phyloP scores from a whole-genome alignment of 2,329 filamentous ascomycete species.

The Lecanoromycetidae sp. region DNA sequence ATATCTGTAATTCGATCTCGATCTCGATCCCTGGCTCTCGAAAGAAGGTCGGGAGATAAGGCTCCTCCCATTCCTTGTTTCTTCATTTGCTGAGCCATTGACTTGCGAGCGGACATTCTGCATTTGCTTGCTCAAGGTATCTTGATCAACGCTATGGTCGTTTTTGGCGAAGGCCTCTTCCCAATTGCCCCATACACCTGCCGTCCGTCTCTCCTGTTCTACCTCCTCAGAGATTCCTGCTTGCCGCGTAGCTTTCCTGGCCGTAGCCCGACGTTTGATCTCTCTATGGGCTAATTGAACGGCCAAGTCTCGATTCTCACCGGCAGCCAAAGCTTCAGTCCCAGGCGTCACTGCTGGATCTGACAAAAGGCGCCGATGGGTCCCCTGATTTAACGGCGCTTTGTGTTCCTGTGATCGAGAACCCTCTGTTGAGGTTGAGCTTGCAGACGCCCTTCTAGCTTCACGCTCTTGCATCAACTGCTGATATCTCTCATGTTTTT shows the following conservation, averaged over 20 bases:
- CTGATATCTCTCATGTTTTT: slow-evolving; percentile 42
- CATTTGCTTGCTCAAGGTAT: slow-evolving; percentile 38
- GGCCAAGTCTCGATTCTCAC: slow-evolving; percentile 61
- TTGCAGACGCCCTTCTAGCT: slow-evolving; percentile 6
- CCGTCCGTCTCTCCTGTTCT: slow-evolving; percentile 43
- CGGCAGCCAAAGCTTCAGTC: slow-evolving; percentile 53
- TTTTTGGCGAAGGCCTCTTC: slow-evolving; percentile 33
- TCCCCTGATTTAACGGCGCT: slow-evolving; percentile 10
- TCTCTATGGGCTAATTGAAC: slow-evolving; percentile 65
- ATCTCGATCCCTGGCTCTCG: slow-evolving; percentile 21
- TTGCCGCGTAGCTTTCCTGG: slow-evolving; percentile 44
- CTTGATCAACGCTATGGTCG: slow-evolving; percentile 27
- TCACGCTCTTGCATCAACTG: slow-evolving; percentile 14
- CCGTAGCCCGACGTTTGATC: slow-evolving; percentile 53
- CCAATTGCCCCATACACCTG: slow-evolving; percentile 43
- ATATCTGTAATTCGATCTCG: slow-evolving; percentile 31
- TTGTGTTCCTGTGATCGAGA: slow-evolving; percentile 16
- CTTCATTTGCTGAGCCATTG: slow-evolving; percentile 22
- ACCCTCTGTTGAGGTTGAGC: slow-evolving; percentile 15
- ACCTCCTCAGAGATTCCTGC: slow-evolving; percentile 47
- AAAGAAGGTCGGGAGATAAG: slow-evolving; percentile 16
- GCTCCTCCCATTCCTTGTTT: slow-evolving; percentile 18
- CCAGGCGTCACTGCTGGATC: slow-evolving; percentile 51
- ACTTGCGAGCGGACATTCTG: slow-evolving; percentile 37
- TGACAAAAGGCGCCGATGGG: slow-evolving; percentile 36